Evolutionary conservation across 2,329 filamentous ascomycete species (phyloP), one percentile per base, ranked within the genome.

Genomic region (Xylariaceae sp.): DNA sequence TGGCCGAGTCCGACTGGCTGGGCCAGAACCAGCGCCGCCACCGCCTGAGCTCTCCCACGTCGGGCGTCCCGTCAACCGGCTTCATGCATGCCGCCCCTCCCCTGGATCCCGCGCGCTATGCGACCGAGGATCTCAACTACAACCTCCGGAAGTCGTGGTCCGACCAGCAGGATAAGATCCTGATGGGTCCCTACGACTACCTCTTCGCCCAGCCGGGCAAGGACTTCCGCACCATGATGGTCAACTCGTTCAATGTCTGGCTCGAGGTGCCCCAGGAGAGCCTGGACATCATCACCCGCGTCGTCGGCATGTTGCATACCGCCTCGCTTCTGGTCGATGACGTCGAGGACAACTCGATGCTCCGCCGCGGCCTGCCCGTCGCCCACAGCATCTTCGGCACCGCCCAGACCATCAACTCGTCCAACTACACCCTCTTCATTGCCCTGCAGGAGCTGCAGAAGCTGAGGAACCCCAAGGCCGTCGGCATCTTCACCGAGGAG

Each of bases 371-470:
- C 26, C 70, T 85, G 24, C 87, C 87, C 10, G 86, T 90, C 14
- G 83, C 87, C 3, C 84, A 94, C 61, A 76, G 68, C 56, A 87
- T 94, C 48, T 94, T 89, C 52, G 87, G 87, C 41, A 78, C 82
- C 3, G 79, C 87, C 5, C 87, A 94, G 60, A 92, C 86, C 27
- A 92, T 94, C 61, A 94, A 94, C 60, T 83, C 80, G 31, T 85
- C 86, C 43, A 94, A 93, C 61, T 93, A 93, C 60, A 75, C 90
- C 38, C 93, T 92, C 66, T 92, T 93, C 56, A 68, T 72, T 46
- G 86, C 85, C 1, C 68, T 92, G 31, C 75, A 82, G 46, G 83
- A 90, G 58, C 65, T 93, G 8, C 70, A 80, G 44, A 77, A 74
- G 47, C 73, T 94, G 36, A 65, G 70, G 40, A 87, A 85, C 53